A percentile compares a stretch with the other conserved stretches of the same genome.
Conservation (phyloP, 1,284 basidiomycete species). For the Singerocomus inundabilis region DNA sequence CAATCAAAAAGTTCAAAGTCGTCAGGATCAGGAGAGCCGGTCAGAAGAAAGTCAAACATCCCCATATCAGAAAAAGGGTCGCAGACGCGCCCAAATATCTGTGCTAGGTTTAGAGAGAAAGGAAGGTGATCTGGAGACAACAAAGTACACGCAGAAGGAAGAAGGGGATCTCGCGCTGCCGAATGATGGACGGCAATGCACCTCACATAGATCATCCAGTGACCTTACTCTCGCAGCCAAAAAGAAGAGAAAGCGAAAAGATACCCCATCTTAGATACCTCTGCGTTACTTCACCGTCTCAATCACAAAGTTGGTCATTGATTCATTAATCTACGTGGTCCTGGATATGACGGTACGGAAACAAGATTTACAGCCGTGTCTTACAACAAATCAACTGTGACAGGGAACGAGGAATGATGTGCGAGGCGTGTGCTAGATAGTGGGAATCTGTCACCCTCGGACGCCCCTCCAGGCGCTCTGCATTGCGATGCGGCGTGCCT, state of each 20-base stretch:
- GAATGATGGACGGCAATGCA: constrained; percentile 2
- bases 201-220: neutral
- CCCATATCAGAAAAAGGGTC: neutral
- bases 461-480: constrained; percentile 71
- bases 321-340: constrained; percentile 35
- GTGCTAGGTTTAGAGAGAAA: neutral
- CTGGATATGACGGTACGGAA: constrained; percentile 12
- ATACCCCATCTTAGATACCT: constrained; percentile 12
- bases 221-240: constrained; percentile 4
- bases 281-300: neutral
- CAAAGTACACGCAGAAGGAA: constrained; percentile 3
- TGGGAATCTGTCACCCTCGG: constrained; percentile 38
- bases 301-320: constrained; percentile 12
- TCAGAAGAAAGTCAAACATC: neutral
- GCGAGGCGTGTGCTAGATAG: neutral
- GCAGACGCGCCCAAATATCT: neutral
- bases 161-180: constrained; percentile 11
- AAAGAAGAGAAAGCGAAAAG: constrained; percentile 25
- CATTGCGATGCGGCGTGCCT: constrained; percentile 71
- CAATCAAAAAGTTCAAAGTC: constrained; percentile 5
- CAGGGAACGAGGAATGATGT: constrained; percentile 6
- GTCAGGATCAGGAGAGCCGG: neutral
- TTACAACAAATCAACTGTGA: constrained; percentile 10
- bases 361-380: constrained; percentile 7
- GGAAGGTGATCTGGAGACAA: neutral